Percentiles rank a stretch among this genome's conserved stretches.
Conservation (phyloP, 2,329 filamentous ascomycete species). For the Tetracladium maxilliforme region DNA sequence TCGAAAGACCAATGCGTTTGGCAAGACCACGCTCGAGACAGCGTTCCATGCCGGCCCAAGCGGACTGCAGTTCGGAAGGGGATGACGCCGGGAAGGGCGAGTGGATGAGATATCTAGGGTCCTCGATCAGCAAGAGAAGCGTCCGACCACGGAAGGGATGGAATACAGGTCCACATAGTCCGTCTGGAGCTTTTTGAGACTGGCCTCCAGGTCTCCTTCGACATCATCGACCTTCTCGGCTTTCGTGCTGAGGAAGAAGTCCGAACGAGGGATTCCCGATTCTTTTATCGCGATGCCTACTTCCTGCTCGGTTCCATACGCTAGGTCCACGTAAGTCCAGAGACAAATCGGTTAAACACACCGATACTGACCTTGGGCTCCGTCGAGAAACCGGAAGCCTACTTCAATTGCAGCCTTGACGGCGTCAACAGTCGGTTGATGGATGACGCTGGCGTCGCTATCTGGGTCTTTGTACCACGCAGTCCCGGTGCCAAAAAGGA, state of each 20-base stretch:
- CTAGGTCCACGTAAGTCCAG: slow-evolving; percentile 14
- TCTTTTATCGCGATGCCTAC: slow-evolving; percentile 58
- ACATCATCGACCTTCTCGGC: slow-evolving; percentile 17
- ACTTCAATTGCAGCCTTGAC: slow-evolving; percentile 44
- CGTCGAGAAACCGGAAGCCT: slow-evolving; percentile 55
- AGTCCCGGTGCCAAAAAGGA: slow-evolving; percentile 50
- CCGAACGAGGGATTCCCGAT: slow-evolving; percentile 45
- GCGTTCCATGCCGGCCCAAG: slow-evolving; percentile 46
- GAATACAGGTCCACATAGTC: slow-evolving; percentile 63
- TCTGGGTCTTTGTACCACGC: slow-evolving; percentile 40
- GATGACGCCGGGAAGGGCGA: slow-evolving; percentile 34
- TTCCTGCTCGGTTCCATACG: slow-evolving; percentile 52
- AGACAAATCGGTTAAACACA: slow-evolving; percentile 4
- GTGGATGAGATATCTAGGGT: slow-evolving; percentile 40
- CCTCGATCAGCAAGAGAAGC: slow-evolving; percentile 20
- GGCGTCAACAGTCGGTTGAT: slow-evolving; percentile 23
- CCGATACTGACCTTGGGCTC: slow-evolving; percentile 56
- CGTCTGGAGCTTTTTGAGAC: slow-evolving; percentile 49
- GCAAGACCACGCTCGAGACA: slow-evolving; percentile 53
- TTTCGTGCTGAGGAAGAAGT: slow-evolving; percentile 57
- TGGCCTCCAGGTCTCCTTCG: slow-evolving; percentile 36
- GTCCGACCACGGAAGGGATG: no score
- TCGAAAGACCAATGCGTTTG: slow-evolving; percentile 63
- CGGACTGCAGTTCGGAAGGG: slow-evolving; percentile 35
- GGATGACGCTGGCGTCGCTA: no score